phyloP scores from a whole-genome alignment of 1,284 basidiomycete species.

The Ceratobasidium sp. region DNA sequence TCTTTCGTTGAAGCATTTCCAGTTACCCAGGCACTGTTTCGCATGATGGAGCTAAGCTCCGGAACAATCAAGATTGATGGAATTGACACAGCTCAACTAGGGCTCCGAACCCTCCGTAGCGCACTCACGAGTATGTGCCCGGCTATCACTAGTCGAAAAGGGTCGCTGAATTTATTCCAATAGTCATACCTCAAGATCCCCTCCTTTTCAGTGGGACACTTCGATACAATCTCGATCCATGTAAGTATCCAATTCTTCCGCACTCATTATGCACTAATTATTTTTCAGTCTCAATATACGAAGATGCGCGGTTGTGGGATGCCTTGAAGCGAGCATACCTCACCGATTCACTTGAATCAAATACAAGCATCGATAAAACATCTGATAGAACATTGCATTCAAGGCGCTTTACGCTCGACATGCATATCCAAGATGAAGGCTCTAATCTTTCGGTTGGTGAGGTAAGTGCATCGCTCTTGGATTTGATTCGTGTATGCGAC shows the following conservation, averaged over 20 bases:
- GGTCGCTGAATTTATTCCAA: background rate
- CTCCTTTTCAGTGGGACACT: constrained; percentile 66
- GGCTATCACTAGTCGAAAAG: background rate
- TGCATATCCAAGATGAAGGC: constrained; percentile 84
- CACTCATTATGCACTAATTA: constrained; percentile 51
- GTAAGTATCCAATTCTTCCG: constrained; percentile 57
- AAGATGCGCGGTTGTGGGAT: constrained; percentile 82
- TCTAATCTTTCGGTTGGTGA: constrained; percentile 75
- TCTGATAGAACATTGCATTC: constrained; percentile 47
- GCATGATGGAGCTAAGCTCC: constrained; percentile 70
- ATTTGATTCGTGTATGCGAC: background rate
- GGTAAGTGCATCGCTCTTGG: background rate
- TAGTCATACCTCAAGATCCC: constrained; percentile 87
- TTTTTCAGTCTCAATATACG: constrained; percentile 70
- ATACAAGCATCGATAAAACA: constrained; percentile 58
- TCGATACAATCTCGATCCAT: constrained; percentile 77
- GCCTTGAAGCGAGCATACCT: constrained; percentile 74
- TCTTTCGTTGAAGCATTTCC: constrained; percentile 60
- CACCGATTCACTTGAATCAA: constrained; percentile 65
- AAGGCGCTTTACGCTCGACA: constrained; percentile 77
- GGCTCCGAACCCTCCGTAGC: constrained; percentile 44
- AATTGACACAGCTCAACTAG: constrained; percentile 60
- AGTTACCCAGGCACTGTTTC: constrained; percentile 60
- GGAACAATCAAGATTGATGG: constrained; percentile 67
- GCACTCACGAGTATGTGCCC: constrained; percentile 10